phyloP scores from a whole-genome alignment of 2,329 filamentous ascomycete genomes.

The Stagonosporopsis rhizophila region DNA sequence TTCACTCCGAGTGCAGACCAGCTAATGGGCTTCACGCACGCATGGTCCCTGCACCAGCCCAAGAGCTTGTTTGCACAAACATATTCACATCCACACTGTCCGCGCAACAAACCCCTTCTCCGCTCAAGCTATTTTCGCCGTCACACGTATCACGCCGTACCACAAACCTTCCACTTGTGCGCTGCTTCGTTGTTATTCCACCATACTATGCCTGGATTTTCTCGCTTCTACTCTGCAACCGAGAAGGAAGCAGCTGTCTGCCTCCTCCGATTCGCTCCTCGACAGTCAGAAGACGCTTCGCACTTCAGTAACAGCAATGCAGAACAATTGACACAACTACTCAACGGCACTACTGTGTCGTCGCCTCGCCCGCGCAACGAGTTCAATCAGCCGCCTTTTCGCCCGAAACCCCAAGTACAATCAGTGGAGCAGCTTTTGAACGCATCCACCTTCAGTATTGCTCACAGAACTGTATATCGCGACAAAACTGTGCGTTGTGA shows the following conservation, averaged over 20 bases:
- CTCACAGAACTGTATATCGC: not conserved
- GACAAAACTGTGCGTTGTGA: not conserved
- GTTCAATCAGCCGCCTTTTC: conserved; percentile 1
- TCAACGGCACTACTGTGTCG: not conserved
- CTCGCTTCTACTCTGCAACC: conserved; percentile 7
- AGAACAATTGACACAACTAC: not conserved
- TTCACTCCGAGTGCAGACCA: not conserved
- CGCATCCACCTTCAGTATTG: not conserved
- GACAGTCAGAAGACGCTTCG: not conserved
- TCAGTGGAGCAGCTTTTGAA: not conserved
- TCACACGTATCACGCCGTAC: not conserved
- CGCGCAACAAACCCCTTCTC: not conserved
- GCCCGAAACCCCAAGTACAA: not conserved
- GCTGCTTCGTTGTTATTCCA: not conserved
- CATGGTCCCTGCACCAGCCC: not conserved
- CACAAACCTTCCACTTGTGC: not conserved
- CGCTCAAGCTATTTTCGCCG: not conserved
- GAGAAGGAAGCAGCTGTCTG: conserved; percentile 6
- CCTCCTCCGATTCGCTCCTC: not conserved
- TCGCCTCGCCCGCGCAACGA: conserved; percentile 2
- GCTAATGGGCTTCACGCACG: not conserved
- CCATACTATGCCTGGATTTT: conserved; percentile 4
- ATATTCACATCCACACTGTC: not conserved
- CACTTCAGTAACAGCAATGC: conserved; percentile 2
- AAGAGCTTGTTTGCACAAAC: not conserved